phyloP scores from a whole-genome alignment of 2,329 filamentous ascomycete genomes.

The Aspergillus ibericus region DNA sequence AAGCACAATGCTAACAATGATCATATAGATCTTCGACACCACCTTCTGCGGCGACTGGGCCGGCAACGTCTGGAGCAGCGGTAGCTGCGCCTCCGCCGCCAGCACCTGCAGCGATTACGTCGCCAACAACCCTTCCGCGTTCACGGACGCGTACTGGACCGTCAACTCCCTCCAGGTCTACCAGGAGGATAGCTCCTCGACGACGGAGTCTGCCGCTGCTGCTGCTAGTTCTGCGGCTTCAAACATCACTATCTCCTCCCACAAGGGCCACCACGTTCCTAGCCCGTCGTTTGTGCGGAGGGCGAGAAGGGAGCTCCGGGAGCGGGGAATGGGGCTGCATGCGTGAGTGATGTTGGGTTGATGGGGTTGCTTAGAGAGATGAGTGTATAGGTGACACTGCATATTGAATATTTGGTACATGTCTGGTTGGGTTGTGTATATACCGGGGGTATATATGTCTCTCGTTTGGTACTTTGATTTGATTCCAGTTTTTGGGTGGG shows the following conservation, averaged over 20 bases:
- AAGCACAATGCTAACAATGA: neutral
- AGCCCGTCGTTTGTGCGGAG: neutral
- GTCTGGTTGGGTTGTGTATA: too few relatives aligned
- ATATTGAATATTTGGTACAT: too few relatives aligned
- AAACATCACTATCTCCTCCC: too few relatives aligned
- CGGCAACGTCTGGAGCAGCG: conserved; percentile 63
- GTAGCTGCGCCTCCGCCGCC: conserved; percentile 62
- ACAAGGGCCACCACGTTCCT: neutral
- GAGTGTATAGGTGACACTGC: too few relatives aligned
- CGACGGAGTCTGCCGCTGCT: neutral
- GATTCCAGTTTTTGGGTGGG: neutral
- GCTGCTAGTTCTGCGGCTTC: neutral
- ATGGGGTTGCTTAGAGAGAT: too few relatives aligned
- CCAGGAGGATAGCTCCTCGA: conserved; percentile 26
- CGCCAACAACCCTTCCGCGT: conserved; percentile 66
- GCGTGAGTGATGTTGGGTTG: neutral
- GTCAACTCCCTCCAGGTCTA: conserved; percentile 72
- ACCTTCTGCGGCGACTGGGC: conserved; percentile 91
- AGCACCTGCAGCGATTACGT: conserved; percentile 72
- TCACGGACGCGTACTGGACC: conserved; percentile 73
- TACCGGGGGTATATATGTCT: neutral
- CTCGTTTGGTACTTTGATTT: neutral
- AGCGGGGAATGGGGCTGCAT: neutral
- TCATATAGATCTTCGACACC: conserved; percentile 63
- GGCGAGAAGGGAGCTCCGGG: neutral